These are phyloP conservation scores for Aspergillus japonicus DNA, from an alignment of 2,329 filamentous ascomycete genomes.

Conservation along the genomic window DNA sequence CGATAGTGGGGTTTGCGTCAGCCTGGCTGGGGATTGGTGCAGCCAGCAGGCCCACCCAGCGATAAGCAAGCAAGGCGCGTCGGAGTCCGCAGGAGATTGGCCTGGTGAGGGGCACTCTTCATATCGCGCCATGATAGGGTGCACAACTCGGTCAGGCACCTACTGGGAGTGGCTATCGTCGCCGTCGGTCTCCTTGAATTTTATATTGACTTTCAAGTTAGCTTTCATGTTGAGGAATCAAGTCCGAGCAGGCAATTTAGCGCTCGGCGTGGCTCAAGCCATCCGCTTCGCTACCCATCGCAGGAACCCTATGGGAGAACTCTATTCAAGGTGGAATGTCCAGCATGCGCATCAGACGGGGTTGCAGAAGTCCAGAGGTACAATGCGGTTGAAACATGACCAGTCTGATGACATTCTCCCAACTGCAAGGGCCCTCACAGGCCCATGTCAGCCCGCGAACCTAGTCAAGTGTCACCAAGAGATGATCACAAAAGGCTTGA, in stretches of 20 bases:
- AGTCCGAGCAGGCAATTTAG: not conserved
- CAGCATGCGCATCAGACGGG: too few species aligned
- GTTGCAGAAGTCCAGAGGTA: too few species aligned
- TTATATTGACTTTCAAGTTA: not conserved
- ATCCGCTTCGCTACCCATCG: not conserved
- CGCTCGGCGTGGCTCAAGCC: not conserved
- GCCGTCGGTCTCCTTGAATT: not conserved
- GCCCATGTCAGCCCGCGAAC: not conserved
- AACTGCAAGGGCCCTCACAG: not conserved
- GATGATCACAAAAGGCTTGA: constrained; percentile 1
- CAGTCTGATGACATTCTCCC: not conserved
- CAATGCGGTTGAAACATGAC: not conserved
- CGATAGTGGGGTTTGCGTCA: constrained; percentile 5
- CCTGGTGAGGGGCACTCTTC: not conserved
- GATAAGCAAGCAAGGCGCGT: constrained; percentile 10
- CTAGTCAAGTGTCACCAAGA: not conserved
- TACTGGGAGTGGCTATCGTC: not conserved
- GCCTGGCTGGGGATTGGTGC: constrained; percentile 4
- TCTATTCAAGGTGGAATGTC: too few species aligned
- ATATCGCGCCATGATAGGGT: not conserved
- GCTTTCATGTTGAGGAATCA: not conserved
- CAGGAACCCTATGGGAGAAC: not conserved
- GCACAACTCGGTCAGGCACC: not conserved
- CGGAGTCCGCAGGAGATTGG: constrained; percentile 7
- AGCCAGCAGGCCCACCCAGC: not conserved